A percentile compares a stretch with the other conserved stretches of the same genome.
Evolutionary conservation across 176 grass and related monocot genomes (phyloP).

Genomic region (Musa beccarii): DNA sequence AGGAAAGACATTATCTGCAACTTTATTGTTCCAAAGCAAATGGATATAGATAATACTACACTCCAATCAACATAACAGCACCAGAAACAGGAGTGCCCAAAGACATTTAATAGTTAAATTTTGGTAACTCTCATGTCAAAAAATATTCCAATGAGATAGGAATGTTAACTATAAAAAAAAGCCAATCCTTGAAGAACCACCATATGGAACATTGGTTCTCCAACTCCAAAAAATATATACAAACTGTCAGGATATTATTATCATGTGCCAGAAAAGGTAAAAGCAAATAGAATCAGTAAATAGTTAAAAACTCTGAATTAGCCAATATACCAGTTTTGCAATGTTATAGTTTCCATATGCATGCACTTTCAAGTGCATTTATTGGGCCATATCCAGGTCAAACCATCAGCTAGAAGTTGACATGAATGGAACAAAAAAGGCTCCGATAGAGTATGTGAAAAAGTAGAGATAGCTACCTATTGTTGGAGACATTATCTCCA

Average conservation of each 20-base stretch:
- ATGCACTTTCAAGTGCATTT: background rate
- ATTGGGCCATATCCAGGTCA: background rate
- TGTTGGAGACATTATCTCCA: conserved; percentile 95
- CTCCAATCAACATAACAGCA: background rate
- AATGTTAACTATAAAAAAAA: too few species aligned
- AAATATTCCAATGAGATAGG: background rate
- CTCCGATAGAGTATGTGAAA: background rate
- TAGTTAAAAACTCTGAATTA: background rate
- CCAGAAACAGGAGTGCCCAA: background rate
- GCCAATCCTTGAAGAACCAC: too few species aligned
- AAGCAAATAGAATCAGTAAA: background rate
- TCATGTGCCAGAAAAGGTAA: background rate
- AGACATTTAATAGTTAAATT: background rate
- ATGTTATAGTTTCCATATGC: too few species aligned
- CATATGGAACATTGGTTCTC: background rate
- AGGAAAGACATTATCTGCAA: background rate
- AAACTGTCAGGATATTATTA: background rate
- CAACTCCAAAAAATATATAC: background rate
- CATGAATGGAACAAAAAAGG: background rate
- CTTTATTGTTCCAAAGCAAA: background rate
- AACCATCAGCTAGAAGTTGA: background rate
- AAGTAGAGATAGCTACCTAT: conserved; percentile 36
- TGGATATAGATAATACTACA: background rate
- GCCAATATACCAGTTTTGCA: too few species aligned
- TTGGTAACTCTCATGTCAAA: background rate